Evolutionary conservation across 441 rosid species (phyloP).

Genomic region (Euphorbia schlechtendalii): DNA sequence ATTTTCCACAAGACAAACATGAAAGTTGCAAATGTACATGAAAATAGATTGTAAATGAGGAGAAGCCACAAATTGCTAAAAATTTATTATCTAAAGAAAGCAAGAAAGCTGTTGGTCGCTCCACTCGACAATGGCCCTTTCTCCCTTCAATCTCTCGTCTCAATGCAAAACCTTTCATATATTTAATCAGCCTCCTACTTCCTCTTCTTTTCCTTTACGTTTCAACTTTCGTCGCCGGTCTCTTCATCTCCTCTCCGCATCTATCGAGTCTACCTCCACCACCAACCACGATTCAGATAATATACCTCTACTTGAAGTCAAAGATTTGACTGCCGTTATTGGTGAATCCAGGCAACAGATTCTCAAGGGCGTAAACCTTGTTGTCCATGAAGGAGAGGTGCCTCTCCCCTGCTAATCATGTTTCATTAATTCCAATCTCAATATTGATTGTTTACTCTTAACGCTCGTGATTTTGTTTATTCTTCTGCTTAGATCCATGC

Average conservation of each 20-base stretch:
- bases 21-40: too few species aligned
- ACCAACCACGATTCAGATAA: constrained; percentile 18
- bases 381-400: constrained; percentile 84
- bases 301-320: constrained; percentile 68
- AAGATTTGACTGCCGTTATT: constrained; percentile 68
- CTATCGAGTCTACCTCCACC: not conserved
- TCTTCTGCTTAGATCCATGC: constrained; percentile 62
- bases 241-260: constrained; percentile 4
- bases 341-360: constrained; percentile 74
- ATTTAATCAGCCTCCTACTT: not conserved
- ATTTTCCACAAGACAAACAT: too few species aligned
- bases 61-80: too few species aligned
- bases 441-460: too few species aligned
- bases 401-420: too few species aligned
- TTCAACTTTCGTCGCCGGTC: not conserved
- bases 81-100: too few species aligned
- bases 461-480: not conserved
- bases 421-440: too few species aligned
- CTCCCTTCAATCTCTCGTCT: not conserved
- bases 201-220: not conserved
- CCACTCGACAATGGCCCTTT: not conserved
- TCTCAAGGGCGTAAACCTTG: constrained; percentile 67
- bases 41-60: too few species aligned
- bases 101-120: too few species aligned
- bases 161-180: not conserved